These are phyloP conservation scores for Erysimum cheiranthoides DNA, from an alignment of 345 rosid species.

Conservation along the genomic window DNA sequence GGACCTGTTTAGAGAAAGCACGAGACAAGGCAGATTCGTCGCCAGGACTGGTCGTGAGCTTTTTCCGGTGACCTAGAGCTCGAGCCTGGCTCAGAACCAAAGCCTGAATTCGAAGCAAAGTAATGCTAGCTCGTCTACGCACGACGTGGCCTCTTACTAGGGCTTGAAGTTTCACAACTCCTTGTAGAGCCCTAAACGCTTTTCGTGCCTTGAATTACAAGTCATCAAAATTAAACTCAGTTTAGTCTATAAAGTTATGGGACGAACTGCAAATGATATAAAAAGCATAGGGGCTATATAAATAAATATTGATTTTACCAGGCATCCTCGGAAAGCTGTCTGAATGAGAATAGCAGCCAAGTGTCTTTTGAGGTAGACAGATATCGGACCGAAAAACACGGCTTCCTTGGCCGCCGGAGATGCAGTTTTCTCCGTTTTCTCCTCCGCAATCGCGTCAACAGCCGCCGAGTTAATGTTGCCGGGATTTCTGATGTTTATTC, in stretches of 20 bases:
- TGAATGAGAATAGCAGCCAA: slow-evolving; percentile 76
- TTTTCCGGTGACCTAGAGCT: slow-evolving; percentile 66
- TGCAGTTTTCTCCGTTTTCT: slow-evolving; percentile 59
- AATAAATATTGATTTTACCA: slow-evolving; percentile 51
- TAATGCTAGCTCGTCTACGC: slow-evolving; percentile 68
- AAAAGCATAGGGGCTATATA: neutral
- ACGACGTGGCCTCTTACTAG: slow-evolving; percentile 88
- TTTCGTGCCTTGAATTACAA: slow-evolving; percentile 67
- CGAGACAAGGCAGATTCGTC: slow-evolving; percentile 56
- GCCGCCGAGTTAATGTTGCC: neutral
- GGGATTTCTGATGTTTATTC: neutral
- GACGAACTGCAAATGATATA: neutral
- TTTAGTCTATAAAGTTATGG: neutral
- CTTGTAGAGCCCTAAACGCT: slow-evolving; percentile 77
- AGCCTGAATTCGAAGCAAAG: slow-evolving; percentile 76
- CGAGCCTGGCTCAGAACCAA: slow-evolving; percentile 73
- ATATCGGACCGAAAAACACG: slow-evolving; percentile 54
- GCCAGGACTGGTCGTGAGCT: slow-evolving; percentile 46
- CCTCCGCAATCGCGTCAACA: neutral
- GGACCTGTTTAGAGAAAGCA: slow-evolving; percentile 70
- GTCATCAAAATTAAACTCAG: slow-evolving; percentile 30
- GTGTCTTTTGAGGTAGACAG: slow-evolving; percentile 57
- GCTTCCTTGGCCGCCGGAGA: slow-evolving; percentile 71
- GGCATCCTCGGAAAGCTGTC: slow-evolving; percentile 78
- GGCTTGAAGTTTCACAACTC: slow-evolving; percentile 87